Conservation (phyloP, 106 monocot species). For the Chionographis japonica region DNA sequence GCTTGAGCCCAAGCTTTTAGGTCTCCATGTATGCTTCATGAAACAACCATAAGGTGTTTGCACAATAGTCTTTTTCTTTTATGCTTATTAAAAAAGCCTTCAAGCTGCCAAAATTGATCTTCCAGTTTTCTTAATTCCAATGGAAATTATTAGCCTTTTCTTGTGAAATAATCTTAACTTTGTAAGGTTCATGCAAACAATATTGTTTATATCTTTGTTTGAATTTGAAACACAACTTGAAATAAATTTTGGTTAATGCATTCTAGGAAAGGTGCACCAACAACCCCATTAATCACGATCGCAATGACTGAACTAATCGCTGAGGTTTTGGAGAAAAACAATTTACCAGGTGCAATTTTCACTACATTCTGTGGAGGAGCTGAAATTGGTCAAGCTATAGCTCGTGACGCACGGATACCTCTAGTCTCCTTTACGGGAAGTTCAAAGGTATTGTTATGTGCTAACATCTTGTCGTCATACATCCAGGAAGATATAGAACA, state of each 20-base stretch:
- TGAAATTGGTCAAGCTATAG: conserved; percentile 90
- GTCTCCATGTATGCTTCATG: no score
- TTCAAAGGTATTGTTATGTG: conserved; percentile 50
- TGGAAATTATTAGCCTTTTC: no score
- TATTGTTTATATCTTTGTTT: no score
- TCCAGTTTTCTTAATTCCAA: no score
- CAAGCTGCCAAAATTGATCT: no score
- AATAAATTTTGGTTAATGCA: background rate
- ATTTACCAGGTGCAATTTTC: conserved; percentile 90
- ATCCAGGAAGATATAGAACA: no score
- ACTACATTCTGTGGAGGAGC: conserved; percentile 91
- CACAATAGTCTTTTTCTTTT: no score
- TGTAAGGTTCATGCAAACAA: no score
- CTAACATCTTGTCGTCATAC: background rate
- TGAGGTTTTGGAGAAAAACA: conserved; percentile 86
- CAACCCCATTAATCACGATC: conserved; percentile 88
- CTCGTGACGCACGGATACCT: conserved; percentile 68
- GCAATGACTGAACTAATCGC: conserved; percentile 86
- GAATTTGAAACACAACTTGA: background rate
- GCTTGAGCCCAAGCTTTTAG: no score
- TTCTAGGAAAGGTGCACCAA: conserved; percentile 95
- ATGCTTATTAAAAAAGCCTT: no score
- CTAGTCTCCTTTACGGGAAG: conserved; percentile 96
- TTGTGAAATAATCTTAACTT: no score
- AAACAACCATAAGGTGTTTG: no score